These are phyloP conservation scores for Fusarium verticillioides DNA, from an alignment of 2,329 filamentous ascomycete genomes.

Conservation along the genomic window DNA sequence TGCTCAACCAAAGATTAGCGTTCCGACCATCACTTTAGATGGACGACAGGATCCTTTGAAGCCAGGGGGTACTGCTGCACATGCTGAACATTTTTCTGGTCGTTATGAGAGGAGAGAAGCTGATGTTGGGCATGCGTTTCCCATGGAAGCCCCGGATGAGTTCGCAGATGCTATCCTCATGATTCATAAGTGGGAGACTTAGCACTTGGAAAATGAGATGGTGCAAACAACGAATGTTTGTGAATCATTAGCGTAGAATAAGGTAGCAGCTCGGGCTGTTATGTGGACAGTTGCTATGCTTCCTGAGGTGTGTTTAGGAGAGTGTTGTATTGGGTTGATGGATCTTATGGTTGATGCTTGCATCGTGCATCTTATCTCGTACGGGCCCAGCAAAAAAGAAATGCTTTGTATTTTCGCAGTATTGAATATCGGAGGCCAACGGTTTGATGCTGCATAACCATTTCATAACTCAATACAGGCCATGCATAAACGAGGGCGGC, in stretches of 20 bases:
- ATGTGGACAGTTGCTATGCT: neutral
- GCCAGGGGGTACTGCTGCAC: neutral
- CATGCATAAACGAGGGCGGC: neutral
- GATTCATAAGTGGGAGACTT: neutral
- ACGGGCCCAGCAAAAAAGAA: no score
- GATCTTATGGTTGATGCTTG: neutral
- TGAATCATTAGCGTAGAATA: neutral
- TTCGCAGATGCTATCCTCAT: neutral
- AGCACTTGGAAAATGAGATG: neutral
- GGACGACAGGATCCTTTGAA: conserved; percentile 2
- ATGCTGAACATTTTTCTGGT: neutral
- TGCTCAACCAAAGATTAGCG: neutral
- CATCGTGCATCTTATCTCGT: no score
- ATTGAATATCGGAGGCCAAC: neutral
- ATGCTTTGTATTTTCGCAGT: no score
- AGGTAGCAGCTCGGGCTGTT: neutral
- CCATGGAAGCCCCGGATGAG: conserved; percentile 4
- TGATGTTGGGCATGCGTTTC: conserved; percentile 13
- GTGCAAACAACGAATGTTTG: neutral
- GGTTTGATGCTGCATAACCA: neutral
- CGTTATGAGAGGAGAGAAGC: neutral
- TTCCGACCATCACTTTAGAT: neutral
- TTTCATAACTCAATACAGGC: neutral
- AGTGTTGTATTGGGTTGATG: neutral
- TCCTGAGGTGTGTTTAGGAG: neutral